Evolutionary conservation across 495 filamentous ascomycete genomes (phyloP).

Genomic region (Hypoxylon cercidicola): DNA sequence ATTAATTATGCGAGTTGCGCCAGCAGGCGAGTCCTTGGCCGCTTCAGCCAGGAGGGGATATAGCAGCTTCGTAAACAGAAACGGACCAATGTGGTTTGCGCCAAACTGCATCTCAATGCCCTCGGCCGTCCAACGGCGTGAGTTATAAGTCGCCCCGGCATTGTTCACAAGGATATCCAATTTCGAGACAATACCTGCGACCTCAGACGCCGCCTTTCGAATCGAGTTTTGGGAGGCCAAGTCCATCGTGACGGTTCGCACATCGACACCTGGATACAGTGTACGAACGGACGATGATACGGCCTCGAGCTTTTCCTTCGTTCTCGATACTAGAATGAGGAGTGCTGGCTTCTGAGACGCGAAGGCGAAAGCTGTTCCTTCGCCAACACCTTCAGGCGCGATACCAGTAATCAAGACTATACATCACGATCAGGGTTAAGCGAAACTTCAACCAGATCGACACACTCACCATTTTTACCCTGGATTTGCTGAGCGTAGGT

Average conservation of each 20-base stretch:
- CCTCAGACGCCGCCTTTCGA: conserved; percentile 54
- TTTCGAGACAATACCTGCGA: conserved; percentile 50
- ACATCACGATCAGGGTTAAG: not conserved
- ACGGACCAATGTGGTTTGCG: conserved; percentile 69
- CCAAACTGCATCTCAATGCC: conserved; percentile 68
- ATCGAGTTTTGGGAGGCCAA: conserved; percentile 58
- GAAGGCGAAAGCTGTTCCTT: conserved; percentile 61
- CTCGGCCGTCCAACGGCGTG: conserved; percentile 49
- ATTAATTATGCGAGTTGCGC: conserved; percentile 56
- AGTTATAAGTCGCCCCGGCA: conserved; percentile 55
- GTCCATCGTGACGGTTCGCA: conserved; percentile 57
- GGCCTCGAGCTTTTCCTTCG: conserved; percentile 58
- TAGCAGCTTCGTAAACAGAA: conserved; percentile 67
- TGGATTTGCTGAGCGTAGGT: conserved; percentile 52
- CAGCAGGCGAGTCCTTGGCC: conserved; percentile 43
- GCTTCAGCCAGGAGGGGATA: conserved; percentile 57
- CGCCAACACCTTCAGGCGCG: conserved; percentile 63
- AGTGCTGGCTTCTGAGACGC: conserved; percentile 62
- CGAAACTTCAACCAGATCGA: not conserved
- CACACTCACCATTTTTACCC: conserved; percentile 47
- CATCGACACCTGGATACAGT: conserved; percentile 47
- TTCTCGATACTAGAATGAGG: conserved; percentile 66
- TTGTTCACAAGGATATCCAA: conserved; percentile 69
- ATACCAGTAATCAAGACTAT: conserved; percentile 62
- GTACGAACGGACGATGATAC: conserved; percentile 54